Evolutionary conservation across 1,284 basidiomycete species (phyloP), one percentile per base, ranked within the genome.

Genomic region (Cutaneotrichosporon mucoides): DNA sequence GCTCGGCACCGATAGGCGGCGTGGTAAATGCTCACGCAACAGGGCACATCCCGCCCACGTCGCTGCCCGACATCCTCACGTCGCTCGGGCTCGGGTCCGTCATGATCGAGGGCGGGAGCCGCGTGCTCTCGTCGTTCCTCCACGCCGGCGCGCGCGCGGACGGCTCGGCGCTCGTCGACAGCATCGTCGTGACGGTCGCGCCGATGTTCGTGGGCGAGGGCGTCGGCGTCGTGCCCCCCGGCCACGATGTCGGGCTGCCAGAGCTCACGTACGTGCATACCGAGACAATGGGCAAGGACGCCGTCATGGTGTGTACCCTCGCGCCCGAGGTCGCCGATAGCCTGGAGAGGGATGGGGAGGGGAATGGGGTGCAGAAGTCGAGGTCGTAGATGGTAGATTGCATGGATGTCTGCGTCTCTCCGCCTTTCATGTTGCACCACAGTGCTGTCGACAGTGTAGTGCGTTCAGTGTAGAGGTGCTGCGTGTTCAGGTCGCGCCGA

Each of bases 21-120:
- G 15, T 46, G 44, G 16, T 7, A 16, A 46, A 16, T 7, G n/a
- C 42, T 36, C 53, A 44, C 36, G 54, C 48, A 11, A 15, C 49
- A 84, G 82, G 80, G 13, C 70, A 73, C 46, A 76, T 87, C 42
- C 78, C 83, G 6, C 80, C 89, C 4, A 68, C 76, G 0, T 71
- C 73, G 7, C 73, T 90, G 10, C 83, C 92, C 3, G 68, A 66
- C 11, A 78, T 79, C 7, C 79, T 93, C 34, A 75, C 76, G 24
- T 71, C 76, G 10, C 77, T 83, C 33, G 85, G 84, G 9, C 82
- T 96, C 59, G 77, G 78, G 7, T 87, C 87, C 4, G 80, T 97
- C 55, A 99, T 99, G 95, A 88, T 97, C 9, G 95, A 99, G 80
- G 95, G 95, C 54, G 95, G 95, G 13, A 89, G 91, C 4, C 79